phyloP scores from a whole-genome alignment of 2,329 filamentous ascomycete genomes.

The Xenosphaeropsis pyriputrescens region DNA sequence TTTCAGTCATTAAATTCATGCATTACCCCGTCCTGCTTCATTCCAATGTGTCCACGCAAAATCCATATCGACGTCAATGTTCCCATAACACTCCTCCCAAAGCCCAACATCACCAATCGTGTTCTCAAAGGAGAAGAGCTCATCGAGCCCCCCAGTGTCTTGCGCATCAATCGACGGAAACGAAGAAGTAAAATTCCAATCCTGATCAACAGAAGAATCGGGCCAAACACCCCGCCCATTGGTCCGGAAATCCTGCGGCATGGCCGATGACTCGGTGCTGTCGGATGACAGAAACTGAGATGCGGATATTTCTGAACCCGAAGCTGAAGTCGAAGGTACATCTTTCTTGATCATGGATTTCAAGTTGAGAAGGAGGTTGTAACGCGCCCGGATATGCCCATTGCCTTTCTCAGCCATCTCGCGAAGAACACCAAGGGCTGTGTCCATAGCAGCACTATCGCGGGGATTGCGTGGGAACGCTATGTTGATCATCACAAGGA shows the following conservation, averaged over 20 bases:
- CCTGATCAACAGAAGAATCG: not conserved
- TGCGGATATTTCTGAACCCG: not conserved
- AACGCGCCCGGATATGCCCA: constrained; percentile 27
- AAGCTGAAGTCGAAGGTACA: not conserved
- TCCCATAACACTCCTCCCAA: constrained; percentile 24
- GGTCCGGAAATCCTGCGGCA: not conserved
- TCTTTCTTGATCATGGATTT: constrained; percentile 13
- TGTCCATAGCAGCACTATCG: constrained; percentile 28
- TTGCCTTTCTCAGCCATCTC: constrained; percentile 38
- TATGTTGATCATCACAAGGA: constrained; percentile 38
- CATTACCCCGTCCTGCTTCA: not conserved
- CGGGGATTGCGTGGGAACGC: constrained; percentile 30
- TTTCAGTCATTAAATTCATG: no score
- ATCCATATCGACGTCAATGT: constrained; percentile 25
- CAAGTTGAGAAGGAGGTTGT: constrained; percentile 22
- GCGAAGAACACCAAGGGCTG: constrained; percentile 27
- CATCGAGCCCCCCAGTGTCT: constrained; percentile 7
- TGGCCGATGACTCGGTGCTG: constrained; percentile 1
- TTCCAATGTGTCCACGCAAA: constrained; percentile 9
- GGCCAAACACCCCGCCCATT: constrained; percentile 1
- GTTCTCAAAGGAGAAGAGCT: constrained; percentile 20
- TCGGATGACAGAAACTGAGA: not conserved
- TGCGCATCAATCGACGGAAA: not conserved
- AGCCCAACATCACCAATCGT: constrained; percentile 22
- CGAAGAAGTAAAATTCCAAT: no score